phyloP scores from a whole-genome alignment of 768 basidiomycete genomes.

The Auricularia sp. region DNA sequence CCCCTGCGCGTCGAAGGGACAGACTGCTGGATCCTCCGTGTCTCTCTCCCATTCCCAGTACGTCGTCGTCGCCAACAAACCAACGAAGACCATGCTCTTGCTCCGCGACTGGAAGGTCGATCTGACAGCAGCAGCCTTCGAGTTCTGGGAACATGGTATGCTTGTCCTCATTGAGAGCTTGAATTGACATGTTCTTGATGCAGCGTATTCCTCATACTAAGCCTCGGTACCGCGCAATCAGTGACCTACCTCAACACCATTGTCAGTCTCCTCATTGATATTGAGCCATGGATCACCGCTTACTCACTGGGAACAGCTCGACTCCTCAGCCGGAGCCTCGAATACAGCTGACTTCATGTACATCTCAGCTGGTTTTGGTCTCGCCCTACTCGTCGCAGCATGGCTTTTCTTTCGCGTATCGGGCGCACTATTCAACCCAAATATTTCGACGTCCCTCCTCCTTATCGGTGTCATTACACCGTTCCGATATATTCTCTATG shows the following conservation, averaged over 20 bases:
- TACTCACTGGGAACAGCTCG: too few relatives aligned
- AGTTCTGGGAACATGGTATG: neutral
- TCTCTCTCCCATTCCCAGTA: too few relatives aligned
- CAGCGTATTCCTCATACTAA: neutral
- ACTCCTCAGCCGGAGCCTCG: neutral
- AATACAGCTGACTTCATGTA: neutral
- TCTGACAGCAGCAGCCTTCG: neutral
- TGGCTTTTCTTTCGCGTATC: constrained; percentile 62
- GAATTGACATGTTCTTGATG: neutral
- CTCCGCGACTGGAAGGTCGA: neutral
- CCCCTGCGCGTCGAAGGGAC: too few relatives aligned
- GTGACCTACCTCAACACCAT: neutral
- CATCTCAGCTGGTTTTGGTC: constrained; percentile 22
- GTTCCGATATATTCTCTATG: constrained; percentile 48
- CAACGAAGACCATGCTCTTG: too few relatives aligned
- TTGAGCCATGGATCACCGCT: too few relatives aligned
- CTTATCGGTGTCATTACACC: constrained; percentile 47
- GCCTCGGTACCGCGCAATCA: neutral
- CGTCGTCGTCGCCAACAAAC: too few relatives aligned
- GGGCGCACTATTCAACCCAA: constrained; percentile 58
- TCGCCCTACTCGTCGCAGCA: constrained; percentile 50
- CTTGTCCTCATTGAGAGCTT: neutral
- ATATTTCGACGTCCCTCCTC: constrained; percentile 49
- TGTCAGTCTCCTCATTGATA: neutral
- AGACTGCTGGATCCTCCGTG: too few relatives aligned